Base-by-base conservation (phyloP, 2,329 filamentous ascomycete genomes). In the Microdochium paspali region DNA sequence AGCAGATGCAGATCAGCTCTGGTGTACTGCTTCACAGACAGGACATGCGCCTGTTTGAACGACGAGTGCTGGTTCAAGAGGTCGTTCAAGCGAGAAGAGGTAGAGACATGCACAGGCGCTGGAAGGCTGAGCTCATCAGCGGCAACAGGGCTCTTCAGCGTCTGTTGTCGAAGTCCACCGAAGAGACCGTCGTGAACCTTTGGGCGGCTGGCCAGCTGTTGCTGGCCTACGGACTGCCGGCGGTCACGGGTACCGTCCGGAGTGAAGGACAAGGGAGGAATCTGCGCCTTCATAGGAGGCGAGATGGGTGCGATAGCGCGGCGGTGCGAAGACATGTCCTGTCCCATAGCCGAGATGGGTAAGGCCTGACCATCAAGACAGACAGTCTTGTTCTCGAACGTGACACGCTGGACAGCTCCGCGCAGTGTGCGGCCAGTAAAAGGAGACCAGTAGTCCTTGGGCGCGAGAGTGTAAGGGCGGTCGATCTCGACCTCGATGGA, bases 21-120 rank as follows among this genome's bases (percentile, higher is more conserved):
- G 44, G 75, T 84, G 72, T 96, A 95, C 63, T 95, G 86, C 62
- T 86, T 87, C 55, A 98, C 93, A 1, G 91, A 96, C 44, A 96
- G 73, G 44, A 98, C 86, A 60, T 96, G 87, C 54, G 88, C 82
- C 58, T 87, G 82, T 69, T 90, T 95, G 77, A 97, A 96, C 0
- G 85, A 79, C 2, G 90, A 95, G 47, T 74, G 67, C 56, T 80
- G 82, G 24, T 85, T 77, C 21, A 97, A 73, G 43, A 96, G 75
- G 51, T 88, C 78, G 44, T 80, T 74, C 26, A 97, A 70, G 4
- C 82, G 79, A 28, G 84, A 74, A 49, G 76, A 74, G 20, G 76
- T 66, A 5, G 73, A 66, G 21, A 74, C 70, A 47, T 77, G 72
- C 47, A 72, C 57, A 25, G 76, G 71, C 30, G 74, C 60, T 4